Evolutionary conservation across 768 basidiomycete genomes (phyloP).

Genomic region (Mycena epipterygia): DNA sequence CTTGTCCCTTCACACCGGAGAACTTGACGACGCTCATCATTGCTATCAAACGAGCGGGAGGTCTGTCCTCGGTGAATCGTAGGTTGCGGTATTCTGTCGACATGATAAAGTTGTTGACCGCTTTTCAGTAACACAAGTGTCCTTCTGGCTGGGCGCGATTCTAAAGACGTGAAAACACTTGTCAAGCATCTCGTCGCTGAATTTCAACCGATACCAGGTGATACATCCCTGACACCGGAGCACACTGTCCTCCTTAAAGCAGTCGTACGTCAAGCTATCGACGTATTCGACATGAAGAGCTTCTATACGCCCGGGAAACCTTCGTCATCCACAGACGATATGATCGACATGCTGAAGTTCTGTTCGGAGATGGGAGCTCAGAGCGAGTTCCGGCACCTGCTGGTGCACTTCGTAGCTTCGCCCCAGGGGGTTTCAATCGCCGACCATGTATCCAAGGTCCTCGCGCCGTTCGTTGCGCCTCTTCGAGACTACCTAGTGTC

Average conservation of each 20-base stretch:
- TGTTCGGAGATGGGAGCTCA: slow-evolving; percentile 1
- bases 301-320: not conserved
- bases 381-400: not conserved
- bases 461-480: not conserved
- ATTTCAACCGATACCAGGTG: not conserved
- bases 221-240: not conserved
- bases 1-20: slow-evolving; percentile 4
- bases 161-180: not conserved
- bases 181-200: not conserved
- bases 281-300: not conserved
- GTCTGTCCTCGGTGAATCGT: not conserved
- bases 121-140: not conserved
- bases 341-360: slow-evolving; percentile 6
- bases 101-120: not conserved
- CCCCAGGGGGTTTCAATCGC: not conserved
- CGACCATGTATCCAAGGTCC: slow-evolving; percentile 11
- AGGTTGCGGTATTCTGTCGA: not conserved
- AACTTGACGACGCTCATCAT: not conserved
- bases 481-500: not conserved
- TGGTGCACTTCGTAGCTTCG: not conserved
- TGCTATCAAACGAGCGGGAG: slow-evolving; percentile 5
- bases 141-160: slow-evolving; percentile 1
- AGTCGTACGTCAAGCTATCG: slow-evolving; percentile 7
- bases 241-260: not conserved
- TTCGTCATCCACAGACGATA: not conserved